Base-by-base conservation (phyloP, 768 basidiomycete species). In the Boletellus ananiceps region DNA sequence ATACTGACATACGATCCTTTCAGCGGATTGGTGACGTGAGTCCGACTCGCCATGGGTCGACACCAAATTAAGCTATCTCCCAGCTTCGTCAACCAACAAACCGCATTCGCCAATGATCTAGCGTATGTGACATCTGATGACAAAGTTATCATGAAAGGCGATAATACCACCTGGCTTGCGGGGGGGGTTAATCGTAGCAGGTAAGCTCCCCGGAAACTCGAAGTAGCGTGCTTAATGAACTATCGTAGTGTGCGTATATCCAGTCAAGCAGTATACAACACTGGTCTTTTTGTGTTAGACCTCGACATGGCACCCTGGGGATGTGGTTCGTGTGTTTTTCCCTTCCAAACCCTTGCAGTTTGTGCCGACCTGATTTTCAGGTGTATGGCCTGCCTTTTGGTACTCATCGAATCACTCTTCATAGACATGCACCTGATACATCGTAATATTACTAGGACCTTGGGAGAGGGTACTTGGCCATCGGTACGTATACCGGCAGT, bases 321-420 rank as follows among this genome's bases (percentile, higher is more conserved):
- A 46, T 95, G 92, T 69, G 89, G 90, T 81, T 2, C 18, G 57
- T 42, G 27, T 36, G 21, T 29, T 46, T 35, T 33, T 15, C 15
- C 18, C 18, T 13, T n/a, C 34, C 43, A 0, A 23, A 1, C 7
- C 49, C 27, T 47, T 35, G 12, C 2, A 3, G 36, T 29, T 43
- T 29, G 39, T 34, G 19, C 56, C 43, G 38, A 58, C 48, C 13
- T 38, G 27, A 44, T 11, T 36, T 37, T 13, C 32, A 88, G 86
- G 78, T 57, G 80, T 84, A 18, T 92, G 92, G 91, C 90, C 89
- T 37, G 85, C 87, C 5, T 89, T 84, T 65, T 89, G 87, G 88
- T 61, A 83, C 48, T 45, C 36, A 44, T 34, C 43, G 8, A 38
- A n/a, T 21, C 8, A 18, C 39, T 44, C 43, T 55, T 32, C 11